phyloP scores from a whole-genome alignment of 164 flowering plant genomes.

The Nymphaea colorata region DNA sequence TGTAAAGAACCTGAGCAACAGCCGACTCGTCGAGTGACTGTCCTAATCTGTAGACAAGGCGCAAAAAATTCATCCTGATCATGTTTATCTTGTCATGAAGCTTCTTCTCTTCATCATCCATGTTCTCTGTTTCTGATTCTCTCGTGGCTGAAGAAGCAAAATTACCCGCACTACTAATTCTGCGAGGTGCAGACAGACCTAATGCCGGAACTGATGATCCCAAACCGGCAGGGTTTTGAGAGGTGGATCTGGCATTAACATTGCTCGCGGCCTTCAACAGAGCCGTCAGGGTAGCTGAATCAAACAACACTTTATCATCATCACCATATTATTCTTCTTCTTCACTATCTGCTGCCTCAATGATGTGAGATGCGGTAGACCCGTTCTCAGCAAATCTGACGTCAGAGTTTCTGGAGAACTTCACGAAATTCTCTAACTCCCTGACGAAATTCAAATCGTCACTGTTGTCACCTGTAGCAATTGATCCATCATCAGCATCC shows the following conservation, averaged over 20 bases:
- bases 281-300: conserved; percentile 84
- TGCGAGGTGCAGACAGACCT: conserved; percentile 40
- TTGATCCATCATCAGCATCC: neutral
- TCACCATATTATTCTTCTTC: conserved; percentile 33
- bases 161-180: conserved; percentile 30
- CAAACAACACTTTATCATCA: conserved; percentile 66
- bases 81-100: conserved; percentile 62
- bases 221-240: conserved; percentile 93
- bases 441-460: conserved; percentile 33
- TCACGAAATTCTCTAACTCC: conserved; percentile 50
- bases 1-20: conserved; percentile 73
- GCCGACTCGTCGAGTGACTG: conserved; percentile 66
- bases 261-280: conserved; percentile 78
- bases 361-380: conserved; percentile 45
- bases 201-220: conserved; percentile 56
- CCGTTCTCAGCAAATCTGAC: neutral
- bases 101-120: conserved; percentile 72
- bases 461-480: conserved; percentile 35
- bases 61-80: conserved; percentile 70
- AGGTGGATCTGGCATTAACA: conserved; percentile 69
- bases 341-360: conserved; percentile 78
- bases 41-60: conserved; percentile 74
- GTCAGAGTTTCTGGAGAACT: neutral
- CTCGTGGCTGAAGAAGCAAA: conserved; percentile 19
- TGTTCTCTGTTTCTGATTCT: conserved; percentile 30